Percentiles rank a stretch among this genome's conserved stretches.
Evolutionary conservation across 176 grass and related monocot genomes (phyloP).

Genomic region (Panicum miliaceum): DNA sequence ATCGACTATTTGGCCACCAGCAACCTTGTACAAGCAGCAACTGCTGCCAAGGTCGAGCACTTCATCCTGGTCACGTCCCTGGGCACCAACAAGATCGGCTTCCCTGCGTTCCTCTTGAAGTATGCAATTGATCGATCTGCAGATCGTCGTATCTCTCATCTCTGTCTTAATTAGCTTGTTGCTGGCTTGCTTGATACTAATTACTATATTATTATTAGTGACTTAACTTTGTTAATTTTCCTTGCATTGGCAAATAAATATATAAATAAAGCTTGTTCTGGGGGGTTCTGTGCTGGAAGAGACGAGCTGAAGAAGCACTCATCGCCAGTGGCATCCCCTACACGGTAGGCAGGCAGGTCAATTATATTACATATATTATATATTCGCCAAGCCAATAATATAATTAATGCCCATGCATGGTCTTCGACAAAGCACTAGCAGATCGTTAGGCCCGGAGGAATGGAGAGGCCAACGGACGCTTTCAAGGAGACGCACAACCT

Average conservation of each 20-base stretch:
- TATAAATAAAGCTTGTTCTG: conserved; percentile 66
- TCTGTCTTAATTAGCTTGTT: too few relatives aligned
- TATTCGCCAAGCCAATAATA: too few relatives aligned
- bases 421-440: too few relatives aligned
- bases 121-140: neutral
- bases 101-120: conserved; percentile 87
- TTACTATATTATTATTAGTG: too few relatives aligned
- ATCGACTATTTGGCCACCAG: conserved; percentile 83
- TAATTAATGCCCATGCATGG: too few relatives aligned
- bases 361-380: too few relatives aligned
- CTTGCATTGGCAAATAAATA: neutral
- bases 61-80: conserved; percentile 94
- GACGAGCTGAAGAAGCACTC: conserved; percentile 86
- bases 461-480: conserved; percentile 92
- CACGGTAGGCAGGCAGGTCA: conserved; percentile 66
- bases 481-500: conserved; percentile 97
- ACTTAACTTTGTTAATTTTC: neutral
- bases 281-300: conserved; percentile 89
- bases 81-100: conserved; percentile 80
- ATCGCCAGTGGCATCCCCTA: conserved; percentile 80
- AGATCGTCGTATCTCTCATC: too few relatives aligned
- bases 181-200: too few relatives aligned
- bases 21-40: conserved; percentile 77
- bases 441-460: conserved; percentile 89
- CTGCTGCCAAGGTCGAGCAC: conserved; percentile 69